These are phyloP conservation scores for Suhomyces prunicola DNA, from an alignment of 805 yeast species.

Conservation along the genomic window DNA sequence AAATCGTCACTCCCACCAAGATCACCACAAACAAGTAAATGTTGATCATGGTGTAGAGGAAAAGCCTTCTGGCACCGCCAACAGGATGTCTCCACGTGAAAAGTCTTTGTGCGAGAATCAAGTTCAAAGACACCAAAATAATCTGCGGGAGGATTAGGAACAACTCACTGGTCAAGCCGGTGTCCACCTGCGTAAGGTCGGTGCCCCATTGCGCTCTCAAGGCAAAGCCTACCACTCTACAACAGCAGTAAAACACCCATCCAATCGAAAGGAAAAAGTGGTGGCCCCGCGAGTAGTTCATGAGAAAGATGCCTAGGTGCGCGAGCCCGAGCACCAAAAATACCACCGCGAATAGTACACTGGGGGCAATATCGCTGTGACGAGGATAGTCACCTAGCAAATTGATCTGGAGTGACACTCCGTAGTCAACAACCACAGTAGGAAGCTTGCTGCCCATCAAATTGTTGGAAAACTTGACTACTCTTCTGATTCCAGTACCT, in stretches of 20 bases:
- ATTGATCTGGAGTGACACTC: slow-evolving; percentile 33
- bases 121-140: slow-evolving; percentile 54
- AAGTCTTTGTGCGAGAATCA: slow-evolving; percentile 66
- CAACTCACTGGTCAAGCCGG: slow-evolving; percentile 29
- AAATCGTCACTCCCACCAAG: slow-evolving; percentile 62
- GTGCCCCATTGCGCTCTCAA: slow-evolving; percentile 56
- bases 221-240: slow-evolving; percentile 58
- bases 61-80: slow-evolving; percentile 50
- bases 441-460: background rate
- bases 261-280: slow-evolving; percentile 55
- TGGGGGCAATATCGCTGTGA: slow-evolving; percentile 55
- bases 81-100: slow-evolving; percentile 78
- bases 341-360: slow-evolving; percentile 52
- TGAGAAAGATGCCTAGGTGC: slow-evolving; percentile 45
- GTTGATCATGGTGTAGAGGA: slow-evolving; percentile 49
- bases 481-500: background rate
- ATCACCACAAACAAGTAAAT: slow-evolving; percentile 54
- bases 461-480: background rate
- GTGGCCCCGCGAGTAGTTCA: slow-evolving; percentile 56
- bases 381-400: slow-evolving; percentile 65
- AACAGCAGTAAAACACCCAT: slow-evolving; percentile 49
- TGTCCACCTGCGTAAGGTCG: slow-evolving; percentile 4
- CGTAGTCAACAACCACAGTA: background rate
- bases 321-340: slow-evolving; percentile 47
- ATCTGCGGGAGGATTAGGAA: slow-evolving; percentile 54